Evolutionary conservation across 805 yeast genomes (phyloP).

Genomic region (Pichia ethanolica): DNA sequence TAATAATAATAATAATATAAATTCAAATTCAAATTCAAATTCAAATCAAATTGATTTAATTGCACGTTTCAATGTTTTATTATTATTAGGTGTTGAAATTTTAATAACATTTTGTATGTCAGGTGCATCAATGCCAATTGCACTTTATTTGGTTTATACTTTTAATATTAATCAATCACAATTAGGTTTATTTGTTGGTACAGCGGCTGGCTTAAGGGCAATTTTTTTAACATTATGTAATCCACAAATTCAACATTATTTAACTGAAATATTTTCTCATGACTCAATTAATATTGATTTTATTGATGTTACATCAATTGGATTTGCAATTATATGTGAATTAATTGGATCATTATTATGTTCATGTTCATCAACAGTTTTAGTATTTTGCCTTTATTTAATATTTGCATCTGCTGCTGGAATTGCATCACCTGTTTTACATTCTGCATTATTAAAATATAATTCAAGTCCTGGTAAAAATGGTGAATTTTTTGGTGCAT

Average conservation of each 20-base stretch:
- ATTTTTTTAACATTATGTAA: conserved; percentile 41
- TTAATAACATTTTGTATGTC: conserved; percentile 32
- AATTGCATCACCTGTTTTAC: conserved; percentile 49
- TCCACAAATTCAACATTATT: conserved; percentile 38
- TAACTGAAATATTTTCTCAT: conserved; percentile 30
- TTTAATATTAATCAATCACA: conserved; percentile 49
- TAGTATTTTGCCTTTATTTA: conserved; percentile 26
- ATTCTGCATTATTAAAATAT: conserved; percentile 54
- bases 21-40: background rate
- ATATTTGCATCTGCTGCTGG: conserved; percentile 41
- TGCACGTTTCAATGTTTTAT: conserved; percentile 41
- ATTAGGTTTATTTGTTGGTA: conserved; percentile 50
- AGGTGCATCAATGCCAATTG: conserved; percentile 35
- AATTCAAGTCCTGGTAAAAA: conserved; percentile 43
- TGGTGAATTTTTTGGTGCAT: conserved; percentile 70
- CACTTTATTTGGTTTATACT: conserved; percentile 45
- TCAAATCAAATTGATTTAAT: conserved; percentile 14
- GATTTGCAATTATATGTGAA: conserved; percentile 7
- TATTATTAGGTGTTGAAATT: conserved; percentile 42
- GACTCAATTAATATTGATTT: conserved; percentile 42
- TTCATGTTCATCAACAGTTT: conserved; percentile 32
- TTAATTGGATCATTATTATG: conserved; percentile 22
- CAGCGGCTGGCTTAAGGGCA: conserved; percentile 44
- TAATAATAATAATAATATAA: background rate
- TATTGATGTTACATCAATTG: conserved; percentile 20